Evolutionary conservation across 257 asterid species (phyloP).

Genomic region (Scutellaria galericulata): DNA sequence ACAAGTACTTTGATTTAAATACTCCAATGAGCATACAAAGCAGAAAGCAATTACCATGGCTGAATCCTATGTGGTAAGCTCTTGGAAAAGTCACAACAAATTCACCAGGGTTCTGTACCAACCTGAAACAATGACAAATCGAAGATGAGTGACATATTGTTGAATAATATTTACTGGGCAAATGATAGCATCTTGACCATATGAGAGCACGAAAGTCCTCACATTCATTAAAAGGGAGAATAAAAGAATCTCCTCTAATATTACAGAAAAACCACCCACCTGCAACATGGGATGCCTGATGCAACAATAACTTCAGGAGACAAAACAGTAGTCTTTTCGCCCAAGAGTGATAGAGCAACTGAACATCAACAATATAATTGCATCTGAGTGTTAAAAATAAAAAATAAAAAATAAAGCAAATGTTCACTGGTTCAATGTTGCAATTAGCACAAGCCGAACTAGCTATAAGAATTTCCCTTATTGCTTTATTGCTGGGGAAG

Average conservation of each 20-base stretch:
- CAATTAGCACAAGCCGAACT: neutral
- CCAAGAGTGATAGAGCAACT: slow-evolving; percentile 87
- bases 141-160: slow-evolving; percentile 38
- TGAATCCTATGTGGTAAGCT: slow-evolving; percentile 98
- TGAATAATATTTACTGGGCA: slow-evolving; percentile 13
- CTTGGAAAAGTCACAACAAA: slow-evolving; percentile 98
- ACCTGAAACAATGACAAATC: slow-evolving; percentile 53
- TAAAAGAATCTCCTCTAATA: slow-evolving; percentile 23
- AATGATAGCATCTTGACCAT: slow-evolving; percentile 22
- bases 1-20: slow-evolving; percentile 19
- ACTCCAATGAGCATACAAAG: slow-evolving; percentile 31
- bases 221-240: slow-evolving; percentile 26
- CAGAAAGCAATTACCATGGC: slow-evolving; percentile 81
- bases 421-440: slow-evolving; percentile 21
- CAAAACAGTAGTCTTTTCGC: slow-evolving; percentile 95
- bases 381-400: slow-evolving; percentile 33
- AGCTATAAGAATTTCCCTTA: neutral
- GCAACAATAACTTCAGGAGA: slow-evolving; percentile 83
- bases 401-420: slow-evolving; percentile 19
- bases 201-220: slow-evolving; percentile 26
- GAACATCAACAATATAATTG: slow-evolving; percentile 50
- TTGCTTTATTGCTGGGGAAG: neutral
- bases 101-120: slow-evolving; percentile 99
- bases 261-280: slow-evolving; percentile 57
- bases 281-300: slow-evolving; percentile 95